Base-by-base conservation (phyloP, 73 alveolate genomes). In the Paramecium primaurelia region DNA sequence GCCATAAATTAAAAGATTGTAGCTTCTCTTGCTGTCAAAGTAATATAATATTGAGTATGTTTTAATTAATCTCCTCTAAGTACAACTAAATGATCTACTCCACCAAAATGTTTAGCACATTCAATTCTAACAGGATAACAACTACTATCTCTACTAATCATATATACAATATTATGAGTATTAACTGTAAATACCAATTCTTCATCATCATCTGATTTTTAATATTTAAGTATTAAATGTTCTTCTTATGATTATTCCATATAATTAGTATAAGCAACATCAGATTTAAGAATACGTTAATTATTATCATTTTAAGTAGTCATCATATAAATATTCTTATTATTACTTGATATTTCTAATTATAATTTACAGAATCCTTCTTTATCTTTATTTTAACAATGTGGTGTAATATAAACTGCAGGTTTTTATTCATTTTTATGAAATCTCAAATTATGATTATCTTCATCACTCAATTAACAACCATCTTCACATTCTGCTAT, bases 81-180 rank as follows among this genome's bases (percentile, higher is more conserved):
- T 25, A 49, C 42, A 49, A 80, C 91, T 12, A 80, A 8, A 45
- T 80, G 47, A 42, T 80, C 91, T 5, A 26, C 37, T 4, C 91
- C 91, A 25, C 91, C 91, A 44, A 47, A 20, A 45, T 45, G 16
- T 7, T 45, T 42, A 0, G 91, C 91, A 80, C 91, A 80, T 45
- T 49, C 75, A 26, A n/a, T 26, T 49, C 58, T 45, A 20, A 80
- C 91, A 3, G 91, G 91, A 22, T 8, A 80, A 47, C 91, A 80
- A 44, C 58, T 45, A 9, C 75, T 34, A 25, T 80, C 91, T 42
- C 58, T 80, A 44, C 77, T 42, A 4, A 80, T 80, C 91, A 80
- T 45, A 18, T 80, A 80, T 0, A 44, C 44, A 11, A 49, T 64
- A 45, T 80, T 80, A 18, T 40, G 47, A n/a, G 91, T 45, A 80